Evolutionary conservation across 768 basidiomycete genomes (phyloP), one percentile per base, ranked within the genome.

Genomic region (Saitozyma podzolica): DNA sequence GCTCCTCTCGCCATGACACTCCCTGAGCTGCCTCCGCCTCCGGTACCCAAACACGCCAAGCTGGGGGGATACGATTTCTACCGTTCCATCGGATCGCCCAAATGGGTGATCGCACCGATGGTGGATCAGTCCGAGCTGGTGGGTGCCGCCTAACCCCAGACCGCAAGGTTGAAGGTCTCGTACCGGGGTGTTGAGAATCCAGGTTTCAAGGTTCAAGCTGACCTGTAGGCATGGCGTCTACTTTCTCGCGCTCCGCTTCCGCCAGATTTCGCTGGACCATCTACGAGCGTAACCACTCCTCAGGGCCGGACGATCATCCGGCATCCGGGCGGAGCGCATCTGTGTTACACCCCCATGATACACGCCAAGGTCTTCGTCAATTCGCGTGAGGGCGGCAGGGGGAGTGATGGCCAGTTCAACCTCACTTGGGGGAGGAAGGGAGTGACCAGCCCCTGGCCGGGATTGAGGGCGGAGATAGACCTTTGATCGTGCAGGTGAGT

Each of bases 291-390:
- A 7, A 50, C 58, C 45, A 54, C 65, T 3, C 43, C 61, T 9
- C 48, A 62, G 41, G 54, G 48, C 43, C 55, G 53, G 20, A 61
- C 19, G 8, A 56, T 19, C 56, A 58, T 48, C 59, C 56, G 56
- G 8, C 42, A 64, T 63, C 54, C 63, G 41, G 74, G 67, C 50
- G 75, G 70, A 7, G 73, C 65, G 10, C 72, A 93, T 86, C 84
- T 97, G 19, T 84, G 86, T n/a, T 98, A 96, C 75, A 93, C 94
- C 0, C 96, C 96, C 16, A 99, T 99, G 96, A 96, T 99, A 72
- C 91, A 95, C 65, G 91, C 93, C 63, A 92, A 90, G 82, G 61
- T 76, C 20, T 76, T 78, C 51, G 49, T 64, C 10, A 58, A 64
- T 20, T 51, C 67, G 16, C 49, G 57, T 29, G 10, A 48, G 8